Base-by-base conservation (phyloP, 139 green algal genomes). In the Chlorella sp. region DNA sequence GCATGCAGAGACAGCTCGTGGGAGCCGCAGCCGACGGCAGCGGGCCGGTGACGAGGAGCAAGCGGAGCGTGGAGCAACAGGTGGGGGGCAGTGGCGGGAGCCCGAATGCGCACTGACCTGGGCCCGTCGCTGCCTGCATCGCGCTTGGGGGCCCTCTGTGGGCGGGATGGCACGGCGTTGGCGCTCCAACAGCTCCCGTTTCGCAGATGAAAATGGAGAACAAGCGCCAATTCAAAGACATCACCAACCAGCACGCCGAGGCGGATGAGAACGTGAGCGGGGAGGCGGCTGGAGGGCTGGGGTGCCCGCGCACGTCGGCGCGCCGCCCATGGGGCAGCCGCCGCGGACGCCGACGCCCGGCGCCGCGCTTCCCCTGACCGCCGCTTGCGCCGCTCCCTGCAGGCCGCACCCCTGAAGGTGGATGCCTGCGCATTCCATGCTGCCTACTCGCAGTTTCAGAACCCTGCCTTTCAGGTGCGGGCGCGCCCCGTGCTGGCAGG, bases 151-250 rank as follows among this genome's bases (percentile, higher is more conserved):
- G n/a, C n/a, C n/a, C n/a, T n/a, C n/a, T n/a, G n/a, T n/a, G n/a
- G n/a, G n/a, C n/a, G n/a, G n/a, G n/a, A n/a, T n/a, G n/a, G n/a
- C n/a, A n/a, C n/a, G n/a, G n/a, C n/a, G n/a, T n/a, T n/a, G 27
- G 53, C 53, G 27, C 27, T 61, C 53, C 53, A 61, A 27, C 53
- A 61, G 27, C 27, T 61, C 53, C 27, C 27, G 53, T 61, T 27
- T 61, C 27, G 53, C 53, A 61, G 53, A 61, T 27, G 27, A 27
- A 27, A 27, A 27, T 61, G 27, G 53, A 61, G 53, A 73, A 27
- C 48, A 61, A 31, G n/a, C 60, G 61, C 48, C 66, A 50, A 45
- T 82, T 82, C 45, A 67, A 82, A 29, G 76, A 82, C 73, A 82
- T 82, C 41, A 82, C 76, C 23, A 82, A 82, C 67, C 76, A 81